Percentiles rank a stretch among this genome's conserved stretches.
These are phyloP conservation scores for Xerocomus potaroensis DNA, from an alignment of 768 basidiomycete genomes.

Conservation along the genomic window DNA sequence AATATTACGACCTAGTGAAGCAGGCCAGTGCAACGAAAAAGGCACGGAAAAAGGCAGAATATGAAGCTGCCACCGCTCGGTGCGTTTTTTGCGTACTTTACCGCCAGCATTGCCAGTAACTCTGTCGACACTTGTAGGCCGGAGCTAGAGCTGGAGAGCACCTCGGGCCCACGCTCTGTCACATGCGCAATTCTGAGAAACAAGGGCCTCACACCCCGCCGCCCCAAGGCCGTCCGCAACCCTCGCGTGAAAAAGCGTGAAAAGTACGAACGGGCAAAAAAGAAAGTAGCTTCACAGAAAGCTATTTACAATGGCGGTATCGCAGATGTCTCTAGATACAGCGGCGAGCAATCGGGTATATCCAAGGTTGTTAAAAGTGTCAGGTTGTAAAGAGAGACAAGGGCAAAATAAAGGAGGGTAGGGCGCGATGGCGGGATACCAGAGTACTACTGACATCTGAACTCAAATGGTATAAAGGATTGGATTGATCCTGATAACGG, in stretches of 20 bases:
- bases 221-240: conserved; percentile 89
- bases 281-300: conserved; percentile 83
- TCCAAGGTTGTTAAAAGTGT: conserved; percentile 86
- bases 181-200: conserved; percentile 92
- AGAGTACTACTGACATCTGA: conserved; percentile 8
- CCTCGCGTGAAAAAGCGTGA: conserved; percentile 96
- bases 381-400: conserved; percentile 42
- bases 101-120: conserved; percentile 5
- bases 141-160: conserved; percentile 35
- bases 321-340: conserved; percentile 69
- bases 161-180: conserved; percentile 78
- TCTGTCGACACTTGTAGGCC: conserved; percentile 21
- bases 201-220: conserved; percentile 87
- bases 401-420: not conserved
- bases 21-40: conserved; percentile 66
- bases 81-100: conserved; percentile 32
- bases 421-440: conserved; percentile 11
- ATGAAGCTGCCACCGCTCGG: conserved; percentile 65
- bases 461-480: conserved; percentile 8
- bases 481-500: conserved; percentile 2
- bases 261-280: conserved; percentile 93
- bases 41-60: conserved; percentile 74
- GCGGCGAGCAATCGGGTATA: conserved; percentile 92
- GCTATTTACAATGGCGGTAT: conserved; percentile 90
- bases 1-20: conserved; percentile 91